Evolutionary conservation across 177 flowering plant species (phyloP).

Genomic region (Vitis hybrid): DNA sequence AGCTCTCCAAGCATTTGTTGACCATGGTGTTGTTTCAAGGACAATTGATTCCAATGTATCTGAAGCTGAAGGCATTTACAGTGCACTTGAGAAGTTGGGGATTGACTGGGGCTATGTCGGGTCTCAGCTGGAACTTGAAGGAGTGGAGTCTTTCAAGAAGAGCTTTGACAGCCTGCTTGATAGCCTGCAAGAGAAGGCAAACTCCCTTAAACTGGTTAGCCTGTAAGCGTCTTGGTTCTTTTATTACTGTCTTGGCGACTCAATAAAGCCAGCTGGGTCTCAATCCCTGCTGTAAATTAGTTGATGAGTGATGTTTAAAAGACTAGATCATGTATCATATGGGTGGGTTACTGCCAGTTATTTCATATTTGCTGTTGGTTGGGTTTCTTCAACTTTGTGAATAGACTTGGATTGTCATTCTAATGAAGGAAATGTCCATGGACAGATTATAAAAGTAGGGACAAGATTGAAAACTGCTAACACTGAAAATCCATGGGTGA

Average conservation of each 20-base stretch:
- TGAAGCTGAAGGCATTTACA: constrained; percentile 93
- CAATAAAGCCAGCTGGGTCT: constrained; percentile 17
- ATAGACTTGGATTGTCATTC: too few species aligned
- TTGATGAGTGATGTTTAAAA: constrained; percentile 10
- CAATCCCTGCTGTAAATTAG: constrained; percentile 12
- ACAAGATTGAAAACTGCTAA: too few species aligned
- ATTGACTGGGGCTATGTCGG: constrained; percentile 89
- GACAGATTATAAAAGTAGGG: too few species aligned
- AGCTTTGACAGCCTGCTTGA: constrained; percentile 90
- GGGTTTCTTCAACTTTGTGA: too few species aligned
- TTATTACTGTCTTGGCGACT: constrained; percentile 1
- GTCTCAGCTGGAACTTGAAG: constrained; percentile 83
- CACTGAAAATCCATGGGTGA: too few species aligned
- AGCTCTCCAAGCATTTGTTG: constrained; percentile 93
- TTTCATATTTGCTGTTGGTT: too few species aligned
- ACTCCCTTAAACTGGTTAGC: constrained; percentile 70
- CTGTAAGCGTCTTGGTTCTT: constrained; percentile 25
- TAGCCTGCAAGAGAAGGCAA: constrained; percentile 88
- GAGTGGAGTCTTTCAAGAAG: constrained; percentile 93
- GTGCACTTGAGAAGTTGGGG: constrained; percentile 88
- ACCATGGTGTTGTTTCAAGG: constrained; percentile 81
- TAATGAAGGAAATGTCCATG: too few species aligned
- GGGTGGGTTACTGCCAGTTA: too few species aligned
- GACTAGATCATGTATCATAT: constrained; percentile 1
- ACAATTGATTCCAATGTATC: constrained; percentile 84